Base-by-base conservation (phyloP, 768 basidiomycete species). In the Trametes elegans region DNA sequence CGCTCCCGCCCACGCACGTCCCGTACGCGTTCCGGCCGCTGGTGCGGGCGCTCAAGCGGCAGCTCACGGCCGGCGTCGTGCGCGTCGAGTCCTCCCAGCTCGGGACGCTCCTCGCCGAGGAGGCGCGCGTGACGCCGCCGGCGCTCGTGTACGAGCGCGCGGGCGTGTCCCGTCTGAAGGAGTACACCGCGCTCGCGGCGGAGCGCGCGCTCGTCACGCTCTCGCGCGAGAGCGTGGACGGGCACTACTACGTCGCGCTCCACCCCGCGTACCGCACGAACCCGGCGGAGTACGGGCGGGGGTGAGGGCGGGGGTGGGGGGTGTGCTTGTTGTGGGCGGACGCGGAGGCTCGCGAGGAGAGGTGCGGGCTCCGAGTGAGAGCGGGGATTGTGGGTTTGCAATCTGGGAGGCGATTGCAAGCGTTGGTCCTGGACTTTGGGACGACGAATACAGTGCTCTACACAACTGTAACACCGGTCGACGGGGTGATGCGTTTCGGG, bases 51-150 rank as follows among this genome's bases (percentile, higher is more conserved):
- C 63, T 66, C 21, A 60, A 59, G 62, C 51, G 44, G 29, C 61
- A 63, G 54, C 53, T 58, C 41, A 24, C 49, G 16, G 26, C 36
- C 46, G 66, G 66, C 29, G 41, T 54, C 40, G 28, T 41, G 29
- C 55, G 57, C 35, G 50, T 66, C 36, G 56, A 49, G 47, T 62
- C 57, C 29, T 68, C 66, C 32, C 58, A 60, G 60, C 62, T 69
- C 38, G 68, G 66, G 14, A 40, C 57, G 35, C 49, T 66, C 23
- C 58, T 68, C 13, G 48, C 49, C 8, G 47, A 51, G 34, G 59
- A 44, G 54, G 58, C 38, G 19, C n/a, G n/a, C n/a, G n/a, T n/a
- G n/a, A 21, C 40, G 16, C 49, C 24, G 14, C 21, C 26, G 34
- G 11, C 26, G 13, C n/a, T 18, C 11, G 32, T 59, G 8, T 66